These are phyloP conservation scores for Pholiota microspora DNA, from an alignment of 768 basidiomycete species.

Conservation along the genomic window DNA sequence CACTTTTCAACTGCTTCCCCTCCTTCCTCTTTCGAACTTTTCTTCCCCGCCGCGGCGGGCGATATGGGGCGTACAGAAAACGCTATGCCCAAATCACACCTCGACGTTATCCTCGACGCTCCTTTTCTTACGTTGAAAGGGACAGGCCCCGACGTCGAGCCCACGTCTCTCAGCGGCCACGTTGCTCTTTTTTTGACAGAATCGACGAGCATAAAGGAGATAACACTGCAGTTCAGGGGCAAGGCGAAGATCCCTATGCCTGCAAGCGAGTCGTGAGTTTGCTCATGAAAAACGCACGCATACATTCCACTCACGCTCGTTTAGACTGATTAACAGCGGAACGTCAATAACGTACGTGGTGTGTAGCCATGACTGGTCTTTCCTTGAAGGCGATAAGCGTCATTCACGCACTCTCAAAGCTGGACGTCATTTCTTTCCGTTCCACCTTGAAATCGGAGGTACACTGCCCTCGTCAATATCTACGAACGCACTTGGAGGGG, in stretches of 20 bases:
- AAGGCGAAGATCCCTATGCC: constrained; percentile 71
- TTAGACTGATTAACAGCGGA: constrained; percentile 41
- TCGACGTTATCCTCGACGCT: constrained; percentile 77
- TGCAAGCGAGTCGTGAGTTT: constrained; percentile 56
- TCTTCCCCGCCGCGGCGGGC: constrained; percentile 1
- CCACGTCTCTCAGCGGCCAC: constrained; percentile 76
- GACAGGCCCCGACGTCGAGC: constrained; percentile 80
- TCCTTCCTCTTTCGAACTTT: neutral
- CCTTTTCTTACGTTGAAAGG: constrained; percentile 74
- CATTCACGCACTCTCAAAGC: constrained; percentile 90
- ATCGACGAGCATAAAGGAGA: constrained; percentile 79
- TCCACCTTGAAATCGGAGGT: constrained; percentile 83
- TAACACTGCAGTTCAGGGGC: constrained; percentile 81
- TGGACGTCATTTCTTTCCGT: constrained; percentile 92
- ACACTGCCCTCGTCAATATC: constrained; percentile 77
- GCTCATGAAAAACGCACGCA: neutral
- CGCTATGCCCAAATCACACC: constrained; percentile 36
- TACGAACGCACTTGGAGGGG: constrained; percentile 54
- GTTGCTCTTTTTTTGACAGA: constrained; percentile 80
- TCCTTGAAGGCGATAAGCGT: constrained; percentile 79
- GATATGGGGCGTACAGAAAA: constrained; percentile 43
- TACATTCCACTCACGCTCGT: too few species aligned
- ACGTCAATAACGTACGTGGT: constrained; percentile 57
- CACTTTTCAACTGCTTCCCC: neutral
- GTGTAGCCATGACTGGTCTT: constrained; percentile 88